Base-by-base conservation (phyloP, 2,329 filamentous ascomycete species). In the Coniochaeta hoffmannii region DNA sequence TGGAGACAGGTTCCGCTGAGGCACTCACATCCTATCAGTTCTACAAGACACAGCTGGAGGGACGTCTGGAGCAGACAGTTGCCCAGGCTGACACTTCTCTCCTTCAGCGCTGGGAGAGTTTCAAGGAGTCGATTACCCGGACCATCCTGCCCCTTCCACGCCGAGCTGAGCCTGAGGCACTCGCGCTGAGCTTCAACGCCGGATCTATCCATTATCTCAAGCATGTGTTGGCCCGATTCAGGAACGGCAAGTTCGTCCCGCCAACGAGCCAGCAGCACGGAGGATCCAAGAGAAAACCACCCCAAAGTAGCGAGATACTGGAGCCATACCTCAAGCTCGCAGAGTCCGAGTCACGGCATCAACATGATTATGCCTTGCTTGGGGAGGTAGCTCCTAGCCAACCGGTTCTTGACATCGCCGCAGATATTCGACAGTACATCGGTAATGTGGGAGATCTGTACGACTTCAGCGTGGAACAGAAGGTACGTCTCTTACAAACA, bases 391-490 rank as follows among this genome's bases (percentile, higher is more conserved):
- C 38, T 11, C 12, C 4, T 24, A 32, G 22, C 12, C 15, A 14
- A 44, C 14, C 46, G 2, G 2, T 30, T 11, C 46, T 41, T 15
- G 15, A 30, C 12, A 31, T 32, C 6, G 26, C 46, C 24, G 12
- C 14, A 32, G 17, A 15, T 22, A 50, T 50, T 31, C 22, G 26
- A 10, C 26, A 24, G 12, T 74, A 78, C 53, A 57, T 76, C 0
- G 35, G 62, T 0, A 53, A 59, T 1, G 68, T 73, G 2, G 59
- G 64, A 0, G 59, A 68, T 0, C 61, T 66, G 0, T 82, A 80
- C 57, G 60, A 72, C 0, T 57, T 61, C 4, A 73, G 78, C 56
- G 70, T 76, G 0, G 77, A 80, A 51, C 72, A 78, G 24, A 76
- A 74, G 59, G 30, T 32, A 12, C 7, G 30, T 12, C 30, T n/a